Evolutionary conservation across 2,329 filamentous ascomycete genomes (phyloP).

Genomic region (Tolypocladium ovalisporum): DNA sequence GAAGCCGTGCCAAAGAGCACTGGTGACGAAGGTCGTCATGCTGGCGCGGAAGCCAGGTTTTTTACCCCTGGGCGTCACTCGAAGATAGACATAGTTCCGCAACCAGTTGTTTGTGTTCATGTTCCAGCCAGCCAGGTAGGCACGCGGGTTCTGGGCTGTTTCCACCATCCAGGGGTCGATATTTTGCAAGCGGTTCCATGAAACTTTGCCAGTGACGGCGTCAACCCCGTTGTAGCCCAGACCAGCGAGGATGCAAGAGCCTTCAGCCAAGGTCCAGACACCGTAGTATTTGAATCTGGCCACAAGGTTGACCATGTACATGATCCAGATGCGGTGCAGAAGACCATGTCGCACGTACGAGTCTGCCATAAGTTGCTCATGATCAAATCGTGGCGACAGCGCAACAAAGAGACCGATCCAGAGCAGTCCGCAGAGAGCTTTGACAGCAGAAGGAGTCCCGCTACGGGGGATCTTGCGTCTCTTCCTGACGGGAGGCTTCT

Average conservation of each 20-base stretch:
- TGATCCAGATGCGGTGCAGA: slow-evolving; percentile 59
- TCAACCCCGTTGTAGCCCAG: slow-evolving; percentile 93
- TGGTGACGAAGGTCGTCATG: slow-evolving; percentile 86
- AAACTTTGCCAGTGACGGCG: slow-evolving; percentile 69
- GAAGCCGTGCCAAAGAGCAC: slow-evolving; percentile 96
- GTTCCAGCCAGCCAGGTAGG: slow-evolving; percentile 89
- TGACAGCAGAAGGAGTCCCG: slow-evolving; percentile 71
- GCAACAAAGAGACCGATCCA: slow-evolving; percentile 76
- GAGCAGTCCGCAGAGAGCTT: slow-evolving; percentile 58
- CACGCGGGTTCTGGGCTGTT: slow-evolving; percentile 84
- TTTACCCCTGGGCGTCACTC: slow-evolving; percentile 88
- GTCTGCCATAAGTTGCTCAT: slow-evolving; percentile 51
- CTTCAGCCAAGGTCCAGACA: slow-evolving; percentile 88
- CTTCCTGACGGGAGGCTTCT: slow-evolving; percentile 76
- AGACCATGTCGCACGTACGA: slow-evolving; percentile 59
- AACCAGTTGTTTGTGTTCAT: slow-evolving; percentile 98
- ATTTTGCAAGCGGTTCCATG: slow-evolving; percentile 82
- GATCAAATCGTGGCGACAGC: slow-evolving; percentile 56
- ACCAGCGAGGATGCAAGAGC: slow-evolving; percentile 85
- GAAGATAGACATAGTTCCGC: slow-evolving; percentile 87
- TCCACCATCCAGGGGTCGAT: slow-evolving; percentile 81
- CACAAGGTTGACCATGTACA: slow-evolving; percentile 77
- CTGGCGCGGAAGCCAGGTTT: slow-evolving; percentile 95
- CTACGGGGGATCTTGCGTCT: slow-evolving; percentile 89
- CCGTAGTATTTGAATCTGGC: slow-evolving; percentile 91